A percentile compares a stretch with the other conserved stretches of the same genome.
Evolutionary conservation across 495 filamentous ascomycete species (phyloP).

Genomic region (Penicilliopsis zonata): DNA sequence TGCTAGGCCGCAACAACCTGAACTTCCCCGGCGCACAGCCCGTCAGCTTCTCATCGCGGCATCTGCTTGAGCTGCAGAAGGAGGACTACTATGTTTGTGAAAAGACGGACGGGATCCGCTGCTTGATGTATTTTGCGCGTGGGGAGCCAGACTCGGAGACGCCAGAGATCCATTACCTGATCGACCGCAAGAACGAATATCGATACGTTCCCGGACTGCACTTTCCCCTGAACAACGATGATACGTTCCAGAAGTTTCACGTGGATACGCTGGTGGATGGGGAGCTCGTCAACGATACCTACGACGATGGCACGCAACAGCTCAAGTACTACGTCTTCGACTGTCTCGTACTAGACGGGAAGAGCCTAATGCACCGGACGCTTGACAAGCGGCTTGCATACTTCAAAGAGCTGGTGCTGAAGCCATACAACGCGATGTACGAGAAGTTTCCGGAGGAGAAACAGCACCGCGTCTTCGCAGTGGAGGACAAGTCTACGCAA

Average conservation of each 20-base stretch:
- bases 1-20: slow-evolving; percentile 54
- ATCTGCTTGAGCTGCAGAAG: slow-evolving; percentile 63
- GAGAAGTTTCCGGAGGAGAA: slow-evolving; percentile 57
- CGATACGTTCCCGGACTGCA: slow-evolving; percentile 69
- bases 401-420: slow-evolving; percentile 65
- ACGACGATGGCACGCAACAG: slow-evolving; percentile 46
- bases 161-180: slow-evolving; percentile 62
- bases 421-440: slow-evolving; percentile 66
- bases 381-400: slow-evolving; percentile 84
- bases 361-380: slow-evolving; percentile 60
- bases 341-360: slow-evolving; percentile 70
- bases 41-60: slow-evolving; percentile 71
- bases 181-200: slow-evolving; percentile 96
- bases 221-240: slow-evolving; percentile 58
- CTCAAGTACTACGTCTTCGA: slow-evolving; percentile 88
- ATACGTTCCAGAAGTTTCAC: slow-evolving; percentile 53
- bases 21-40: slow-evolving; percentile 90
- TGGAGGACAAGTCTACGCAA: slow-evolving; percentile 80
- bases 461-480: slow-evolving; percentile 58
- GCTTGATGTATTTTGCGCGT: slow-evolving; percentile 74
- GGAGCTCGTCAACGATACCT: slow-evolving; percentile 74
- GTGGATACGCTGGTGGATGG: slow-evolving; percentile 78
- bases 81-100: slow-evolving; percentile 95
- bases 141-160: slow-evolving; percentile 33
- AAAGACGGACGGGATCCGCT: slow-evolving; percentile 94